Conservation (phyloP, 495 filamentous ascomycete species). For the Penicillium odoratum region DNA sequence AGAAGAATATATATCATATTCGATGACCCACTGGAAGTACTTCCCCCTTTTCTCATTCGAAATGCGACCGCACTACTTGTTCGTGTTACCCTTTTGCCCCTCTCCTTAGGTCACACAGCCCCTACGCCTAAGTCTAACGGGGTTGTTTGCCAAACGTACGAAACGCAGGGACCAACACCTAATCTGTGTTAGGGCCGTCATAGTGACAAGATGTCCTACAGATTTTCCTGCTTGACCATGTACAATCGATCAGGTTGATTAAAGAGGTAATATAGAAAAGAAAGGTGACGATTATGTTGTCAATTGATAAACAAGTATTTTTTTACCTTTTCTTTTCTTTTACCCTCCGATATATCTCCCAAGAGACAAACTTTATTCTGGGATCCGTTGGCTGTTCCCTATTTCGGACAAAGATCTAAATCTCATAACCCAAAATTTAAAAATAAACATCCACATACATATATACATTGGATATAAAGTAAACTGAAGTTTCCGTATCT, state of each 20-base stretch:
- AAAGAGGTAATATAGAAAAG: not conserved
- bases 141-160: conserved; percentile 21
- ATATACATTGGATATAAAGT: too few species aligned
- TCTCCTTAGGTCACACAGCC: conserved; percentile 23
- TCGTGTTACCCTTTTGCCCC: conserved; percentile 18
- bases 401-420: not conserved
- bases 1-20: not conserved
- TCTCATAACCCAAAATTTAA: not conserved
- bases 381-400: conserved; percentile 2
- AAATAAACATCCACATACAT: not conserved
- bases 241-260: not conserved
- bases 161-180: conserved; percentile 27
- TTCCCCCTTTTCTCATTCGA: not conserved
- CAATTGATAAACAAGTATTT: too few species aligned
- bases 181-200: conserved; percentile 9
- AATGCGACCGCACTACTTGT: conserved; percentile 22
- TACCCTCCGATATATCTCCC: conserved; percentile 2
- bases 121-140: conserved; percentile 20
- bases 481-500: too few species aligned
- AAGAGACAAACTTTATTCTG: not conserved
- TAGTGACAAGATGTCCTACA: conserved; percentile 8
- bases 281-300: not conserved
- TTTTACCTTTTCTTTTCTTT: not conserved
- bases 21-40: not conserved
- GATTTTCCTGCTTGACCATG: not conserved